Conservation (phyloP, 768 basidiomycete genomes). For the Solioccasus polychromus region DNA sequence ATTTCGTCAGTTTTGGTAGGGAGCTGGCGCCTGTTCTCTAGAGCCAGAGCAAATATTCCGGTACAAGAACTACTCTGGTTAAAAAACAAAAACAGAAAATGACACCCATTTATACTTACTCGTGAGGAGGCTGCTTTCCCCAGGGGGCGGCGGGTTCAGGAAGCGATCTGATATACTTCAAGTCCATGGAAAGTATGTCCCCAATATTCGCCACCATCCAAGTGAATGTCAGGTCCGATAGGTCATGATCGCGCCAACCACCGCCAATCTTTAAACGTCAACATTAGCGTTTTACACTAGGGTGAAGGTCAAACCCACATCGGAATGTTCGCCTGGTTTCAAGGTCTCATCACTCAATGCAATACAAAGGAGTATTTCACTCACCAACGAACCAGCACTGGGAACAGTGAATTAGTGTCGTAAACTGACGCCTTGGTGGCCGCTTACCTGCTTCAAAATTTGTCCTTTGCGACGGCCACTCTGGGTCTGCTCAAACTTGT, state of each 20-base stretch:
- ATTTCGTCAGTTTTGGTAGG: slow-evolving; percentile 42
- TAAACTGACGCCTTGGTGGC: not conserved
- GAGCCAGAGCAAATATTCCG: slow-evolving; percentile 53
- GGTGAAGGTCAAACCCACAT: slow-evolving; percentile 7
- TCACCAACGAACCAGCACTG: slow-evolving; percentile 74
- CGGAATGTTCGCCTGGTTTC: slow-evolving; percentile 28
- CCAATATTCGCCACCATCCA: slow-evolving; percentile 66
- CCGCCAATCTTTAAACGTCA: slow-evolving; percentile 54
- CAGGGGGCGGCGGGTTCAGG: slow-evolving; percentile 53
- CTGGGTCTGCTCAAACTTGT: slow-evolving; percentile 60
- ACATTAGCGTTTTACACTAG: not conserved
- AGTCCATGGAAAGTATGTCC: slow-evolving; percentile 55
- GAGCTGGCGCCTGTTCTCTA: slow-evolving; percentile 43
- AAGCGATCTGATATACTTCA: slow-evolving; percentile 48
- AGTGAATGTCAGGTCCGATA: slow-evolving; percentile 58
- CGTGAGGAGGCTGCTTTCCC: slow-evolving; percentile 61
- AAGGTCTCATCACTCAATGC: slow-evolving; percentile 7
- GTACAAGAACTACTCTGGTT: slow-evolving; percentile 40
- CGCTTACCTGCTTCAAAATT: slow-evolving; percentile 55
- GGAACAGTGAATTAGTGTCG: slow-evolving; percentile 5
- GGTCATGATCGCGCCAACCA: slow-evolving; percentile 64
- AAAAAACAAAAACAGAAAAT: slow-evolving; percentile 1
- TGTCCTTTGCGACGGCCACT: slow-evolving; percentile 54
- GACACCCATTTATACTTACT: slow-evolving; percentile 41
- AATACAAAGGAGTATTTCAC: slow-evolving; percentile 5